phyloP scores from a whole-genome alignment of 1,139 yeast genomes.

The Yarrowia galli region DNA sequence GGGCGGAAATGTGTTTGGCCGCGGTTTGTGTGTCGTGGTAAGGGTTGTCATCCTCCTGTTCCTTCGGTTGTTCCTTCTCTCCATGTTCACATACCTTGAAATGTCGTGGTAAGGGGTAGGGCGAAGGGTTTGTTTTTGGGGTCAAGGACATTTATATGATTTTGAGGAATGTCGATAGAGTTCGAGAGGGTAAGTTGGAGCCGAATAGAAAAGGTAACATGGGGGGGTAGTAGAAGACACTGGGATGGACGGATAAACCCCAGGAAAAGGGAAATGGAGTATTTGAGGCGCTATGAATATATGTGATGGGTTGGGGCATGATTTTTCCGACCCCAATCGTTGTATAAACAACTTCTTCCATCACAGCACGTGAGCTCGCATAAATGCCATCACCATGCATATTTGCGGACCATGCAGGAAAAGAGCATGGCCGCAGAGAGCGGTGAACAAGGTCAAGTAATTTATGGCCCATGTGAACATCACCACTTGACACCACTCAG shows the following conservation, averaged over 20 bases:
- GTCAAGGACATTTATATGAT: slow-evolving; percentile 33
- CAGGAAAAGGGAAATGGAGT: too few relatives aligned
- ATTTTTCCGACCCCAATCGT: too few relatives aligned
- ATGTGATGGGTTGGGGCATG: too few relatives aligned
- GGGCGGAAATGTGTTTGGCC: too few relatives aligned
- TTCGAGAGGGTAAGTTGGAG: slow-evolving; percentile 34
- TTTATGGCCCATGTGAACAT: neutral
- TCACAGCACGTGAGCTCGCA: neutral
- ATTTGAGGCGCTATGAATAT: too few relatives aligned
- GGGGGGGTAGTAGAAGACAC: neutral
- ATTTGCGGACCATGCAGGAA: slow-evolving; percentile 1
- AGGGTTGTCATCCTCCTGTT: too few relatives aligned
- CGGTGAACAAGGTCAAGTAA: neutral
- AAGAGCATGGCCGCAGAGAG: neutral
- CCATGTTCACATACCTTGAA: slow-evolving; percentile 35
- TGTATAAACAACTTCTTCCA: neutral
- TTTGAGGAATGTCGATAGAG: slow-evolving; percentile 34
- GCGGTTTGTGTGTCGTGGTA: neutral
- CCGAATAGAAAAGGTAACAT: neutral
- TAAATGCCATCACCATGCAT: slow-evolving; percentile 11
- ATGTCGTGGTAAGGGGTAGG: slow-evolving; percentile 39
- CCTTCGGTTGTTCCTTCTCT: neutral
- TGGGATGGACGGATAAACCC: neutral
- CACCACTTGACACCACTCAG: neutral
- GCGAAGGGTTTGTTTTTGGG: slow-evolving; percentile 38